Conservation (phyloP, 108 stramenopile genomes). For the Schizochytrium sp. region DNA sequence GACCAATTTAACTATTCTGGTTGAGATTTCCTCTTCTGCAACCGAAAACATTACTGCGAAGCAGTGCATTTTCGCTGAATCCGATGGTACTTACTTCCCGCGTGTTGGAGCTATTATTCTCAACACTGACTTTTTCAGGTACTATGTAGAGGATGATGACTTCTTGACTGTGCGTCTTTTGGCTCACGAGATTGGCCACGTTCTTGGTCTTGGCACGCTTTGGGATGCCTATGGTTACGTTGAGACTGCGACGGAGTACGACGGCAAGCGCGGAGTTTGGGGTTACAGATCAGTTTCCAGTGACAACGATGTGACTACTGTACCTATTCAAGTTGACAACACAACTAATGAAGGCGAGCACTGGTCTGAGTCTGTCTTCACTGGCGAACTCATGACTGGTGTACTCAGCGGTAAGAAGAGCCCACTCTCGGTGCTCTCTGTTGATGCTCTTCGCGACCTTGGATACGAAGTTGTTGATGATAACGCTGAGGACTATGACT, state of each 20-base stretch:
- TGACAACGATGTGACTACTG: not conserved
- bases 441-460: not conserved
- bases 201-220: not conserved
- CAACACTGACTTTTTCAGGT: not conserved
- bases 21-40: no score
- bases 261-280: not conserved
- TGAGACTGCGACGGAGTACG: not conserved
- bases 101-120: not conserved
- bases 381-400: not conserved
- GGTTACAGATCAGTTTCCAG: not conserved
- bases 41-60: not conserved
- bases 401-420: not conserved
- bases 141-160: not conserved
- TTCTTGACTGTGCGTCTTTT: not conserved
- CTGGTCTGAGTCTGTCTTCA: not conserved
- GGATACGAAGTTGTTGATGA: not conserved
- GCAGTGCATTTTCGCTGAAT: not conserved
- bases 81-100: slow-evolving; percentile 2
- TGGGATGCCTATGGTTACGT: not conserved
- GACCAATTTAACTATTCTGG: no score
- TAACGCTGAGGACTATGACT: not conserved
- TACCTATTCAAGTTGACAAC: not conserved
- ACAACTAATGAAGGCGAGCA: not conserved
- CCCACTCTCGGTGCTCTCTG: not conserved
- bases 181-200: slow-evolving; percentile 14